A percentile compares a stretch with the other conserved stretches of the same genome.
These are phyloP conservation scores for Williopsis jadinii DNA, from an alignment of 1,139 yeast species.

Conservation along the genomic window DNA sequence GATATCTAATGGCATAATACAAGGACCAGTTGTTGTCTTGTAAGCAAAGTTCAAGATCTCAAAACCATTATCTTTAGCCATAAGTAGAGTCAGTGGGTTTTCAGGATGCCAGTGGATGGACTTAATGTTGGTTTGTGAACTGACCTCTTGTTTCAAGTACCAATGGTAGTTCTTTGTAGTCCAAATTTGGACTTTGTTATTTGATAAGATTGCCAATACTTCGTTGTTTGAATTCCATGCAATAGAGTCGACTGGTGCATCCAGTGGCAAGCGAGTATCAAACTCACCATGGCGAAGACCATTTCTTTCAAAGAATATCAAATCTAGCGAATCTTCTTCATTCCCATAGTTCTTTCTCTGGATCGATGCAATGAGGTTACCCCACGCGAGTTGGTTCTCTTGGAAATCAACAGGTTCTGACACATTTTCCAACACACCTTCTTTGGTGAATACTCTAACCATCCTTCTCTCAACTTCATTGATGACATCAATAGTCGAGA, in stretches of 20 bases:
- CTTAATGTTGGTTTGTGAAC: constrained; percentile 27
- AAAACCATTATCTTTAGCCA: constrained; percentile 46
- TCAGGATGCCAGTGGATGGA: constrained; percentile 85
- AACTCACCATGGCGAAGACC: constrained; percentile 92
- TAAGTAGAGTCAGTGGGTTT: constrained; percentile 67
- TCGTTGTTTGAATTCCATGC: constrained; percentile 86
- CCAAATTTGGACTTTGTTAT: constrained; percentile 74
- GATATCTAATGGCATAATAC: constrained; percentile 55
- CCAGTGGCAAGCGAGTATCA: constrained; percentile 53
- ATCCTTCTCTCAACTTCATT: constrained; percentile 55
- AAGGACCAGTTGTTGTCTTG: constrained; percentile 62
- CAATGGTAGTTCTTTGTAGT: constrained; percentile 90
- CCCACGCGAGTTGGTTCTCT: constrained; percentile 78
- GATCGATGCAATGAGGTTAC: constrained; percentile 77
- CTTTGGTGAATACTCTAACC: constrained; percentile 73
- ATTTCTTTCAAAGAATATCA: constrained; percentile 86
- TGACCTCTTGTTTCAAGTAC: constrained; percentile 81
- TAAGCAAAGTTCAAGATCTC: constrained; percentile 67
- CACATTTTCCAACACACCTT: constrained; percentile 73
- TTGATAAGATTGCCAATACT: constrained; percentile 59
- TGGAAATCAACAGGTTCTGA: constrained; percentile 87
- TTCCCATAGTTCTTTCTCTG: constrained; percentile 43
- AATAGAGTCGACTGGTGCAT: constrained; percentile 38
- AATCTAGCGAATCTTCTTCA: constrained; percentile 29
- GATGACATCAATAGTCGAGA: constrained; percentile 51